These are phyloP conservation scores for Alternaria sp. DNA, from an alignment of 2,329 filamentous ascomycete species.

Conservation along the genomic window DNA sequence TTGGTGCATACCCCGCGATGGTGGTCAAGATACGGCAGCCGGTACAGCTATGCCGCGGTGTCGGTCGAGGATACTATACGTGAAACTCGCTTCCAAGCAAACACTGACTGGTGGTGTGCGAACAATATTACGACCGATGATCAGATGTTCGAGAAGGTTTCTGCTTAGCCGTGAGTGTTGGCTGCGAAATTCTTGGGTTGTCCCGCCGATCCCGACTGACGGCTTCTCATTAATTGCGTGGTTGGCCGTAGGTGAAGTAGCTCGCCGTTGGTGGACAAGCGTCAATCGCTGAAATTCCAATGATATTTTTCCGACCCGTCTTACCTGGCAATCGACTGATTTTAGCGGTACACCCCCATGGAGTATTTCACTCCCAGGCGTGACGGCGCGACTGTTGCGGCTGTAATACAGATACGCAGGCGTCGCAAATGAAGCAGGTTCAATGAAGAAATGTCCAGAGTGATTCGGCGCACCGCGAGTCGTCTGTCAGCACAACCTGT, in stretches of 20 bases:
- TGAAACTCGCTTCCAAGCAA: conserved; percentile 10
- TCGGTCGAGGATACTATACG: conserved; percentile 1
- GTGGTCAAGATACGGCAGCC: not conserved
- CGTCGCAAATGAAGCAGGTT: not conserved
- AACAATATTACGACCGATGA: conserved; percentile 5
- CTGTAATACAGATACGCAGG: not conserved
- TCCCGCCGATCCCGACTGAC: not conserved
- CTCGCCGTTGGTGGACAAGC: not conserved
- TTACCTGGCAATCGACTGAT: not conserved
- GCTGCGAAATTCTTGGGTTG: not conserved
- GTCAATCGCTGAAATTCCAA: not conserved
- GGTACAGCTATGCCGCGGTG: not conserved
- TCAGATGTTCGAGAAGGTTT: conserved; percentile 1
- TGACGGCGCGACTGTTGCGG: not conserved
- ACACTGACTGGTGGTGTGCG: conserved; percentile 4
- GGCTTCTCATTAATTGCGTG: not conserved
- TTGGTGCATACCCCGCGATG: not conserved
- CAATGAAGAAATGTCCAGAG: not conserved
- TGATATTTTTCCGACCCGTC: not conserved
- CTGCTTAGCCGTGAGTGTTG: not conserved
- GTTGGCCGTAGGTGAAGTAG: not conserved
- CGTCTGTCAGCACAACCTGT: not conserved
- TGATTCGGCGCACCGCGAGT: not conserved
- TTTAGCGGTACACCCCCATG: not conserved
- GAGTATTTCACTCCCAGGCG: not conserved